A percentile compares a stretch with the other conserved stretches of the same genome.
These are phyloP conservation scores for Madurella mycetomatis DNA, from an alignment of 2,329 filamentous ascomycete genomes.

Conservation along the genomic window DNA sequence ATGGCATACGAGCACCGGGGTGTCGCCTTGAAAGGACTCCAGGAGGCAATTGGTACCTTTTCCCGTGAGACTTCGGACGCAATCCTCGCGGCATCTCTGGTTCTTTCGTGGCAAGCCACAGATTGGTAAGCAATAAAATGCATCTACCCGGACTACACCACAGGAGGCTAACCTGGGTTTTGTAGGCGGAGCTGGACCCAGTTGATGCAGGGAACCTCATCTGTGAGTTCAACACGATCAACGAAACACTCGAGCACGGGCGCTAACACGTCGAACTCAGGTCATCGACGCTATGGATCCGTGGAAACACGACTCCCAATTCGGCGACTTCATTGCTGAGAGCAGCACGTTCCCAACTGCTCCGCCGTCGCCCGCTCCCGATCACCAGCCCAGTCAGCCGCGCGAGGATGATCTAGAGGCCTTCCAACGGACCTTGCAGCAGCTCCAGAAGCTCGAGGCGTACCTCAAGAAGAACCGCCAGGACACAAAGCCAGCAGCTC, in stretches of 20 bases:
- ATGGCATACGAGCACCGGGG: conserved; percentile 87
- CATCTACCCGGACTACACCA: conserved; percentile 26
- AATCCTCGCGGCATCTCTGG: conserved; percentile 82
- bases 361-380: conserved; percentile 57
- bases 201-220: conserved; percentile 84
- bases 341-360: conserved; percentile 69
- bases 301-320: conserved; percentile 87
- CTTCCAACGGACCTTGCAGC: conserved; percentile 61
- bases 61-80: conserved; percentile 85
- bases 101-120: conserved; percentile 92
- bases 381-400: conserved; percentile 58
- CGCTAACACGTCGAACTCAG: conserved; percentile 38
- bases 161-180: conserved; percentile 33
- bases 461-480: conserved; percentile 66
- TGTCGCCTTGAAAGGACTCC: conserved; percentile 78
- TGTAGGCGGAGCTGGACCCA: conserved; percentile 86
- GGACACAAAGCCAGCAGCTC: conserved; percentile 62
- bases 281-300: conserved; percentile 87
- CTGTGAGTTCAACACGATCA: conserved; percentile 52
- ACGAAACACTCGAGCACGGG: conserved; percentile 2
- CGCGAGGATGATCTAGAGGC: conserved; percentile 67
- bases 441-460: conserved; percentile 63
- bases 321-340: conserved; percentile 75
- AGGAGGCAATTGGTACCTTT: conserved; percentile 81
- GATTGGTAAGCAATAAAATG: conserved; percentile 70